Conservation (phyloP, 2,329 filamentous ascomycete genomes). For the Epichloe elymi region DNA sequence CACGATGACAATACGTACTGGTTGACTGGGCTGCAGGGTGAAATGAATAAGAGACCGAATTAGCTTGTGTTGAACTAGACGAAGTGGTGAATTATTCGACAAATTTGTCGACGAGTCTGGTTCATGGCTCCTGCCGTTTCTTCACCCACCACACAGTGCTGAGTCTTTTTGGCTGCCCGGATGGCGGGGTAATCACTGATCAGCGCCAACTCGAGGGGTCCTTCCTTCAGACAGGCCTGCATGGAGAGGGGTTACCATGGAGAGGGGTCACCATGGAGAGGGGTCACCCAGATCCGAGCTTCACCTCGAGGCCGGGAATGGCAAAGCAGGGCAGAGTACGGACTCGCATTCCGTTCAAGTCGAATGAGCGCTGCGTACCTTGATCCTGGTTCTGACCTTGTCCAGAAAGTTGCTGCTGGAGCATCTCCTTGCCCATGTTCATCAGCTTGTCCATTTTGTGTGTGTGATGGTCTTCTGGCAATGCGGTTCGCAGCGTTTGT, state of each 20-base stretch:
- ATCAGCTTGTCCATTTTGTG: slow-evolving; percentile 25
- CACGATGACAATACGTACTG: slow-evolving; percentile 4
- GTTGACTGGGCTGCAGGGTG: slow-evolving; percentile 4
- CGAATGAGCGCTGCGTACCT: background rate
- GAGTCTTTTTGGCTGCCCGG: background rate
- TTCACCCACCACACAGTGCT: background rate
- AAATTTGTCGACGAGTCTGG: background rate
- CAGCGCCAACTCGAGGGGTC: too few relatives aligned
- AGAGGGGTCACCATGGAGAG: too few relatives aligned
- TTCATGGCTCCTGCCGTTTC: background rate
- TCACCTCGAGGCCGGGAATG: background rate
- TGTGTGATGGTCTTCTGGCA: slow-evolving; percentile 5
- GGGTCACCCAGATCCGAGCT: background rate
- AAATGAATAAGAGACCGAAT: background rate
- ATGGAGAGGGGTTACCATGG: background rate
- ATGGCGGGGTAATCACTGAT: background rate
- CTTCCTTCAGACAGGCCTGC: too few relatives aligned
- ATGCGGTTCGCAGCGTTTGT: too few relatives aligned
- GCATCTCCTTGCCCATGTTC: slow-evolving; percentile 21
- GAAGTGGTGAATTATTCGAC: too few relatives aligned
- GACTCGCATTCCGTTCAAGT: background rate
- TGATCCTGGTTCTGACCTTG: slow-evolving; percentile 2
- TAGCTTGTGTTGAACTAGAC: background rate
- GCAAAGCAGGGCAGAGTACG: background rate
- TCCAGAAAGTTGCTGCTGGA: slow-evolving; percentile 4